phyloP scores from a whole-genome alignment of 805 yeast genomes.

The Kodamaea neixiangensis region DNA sequence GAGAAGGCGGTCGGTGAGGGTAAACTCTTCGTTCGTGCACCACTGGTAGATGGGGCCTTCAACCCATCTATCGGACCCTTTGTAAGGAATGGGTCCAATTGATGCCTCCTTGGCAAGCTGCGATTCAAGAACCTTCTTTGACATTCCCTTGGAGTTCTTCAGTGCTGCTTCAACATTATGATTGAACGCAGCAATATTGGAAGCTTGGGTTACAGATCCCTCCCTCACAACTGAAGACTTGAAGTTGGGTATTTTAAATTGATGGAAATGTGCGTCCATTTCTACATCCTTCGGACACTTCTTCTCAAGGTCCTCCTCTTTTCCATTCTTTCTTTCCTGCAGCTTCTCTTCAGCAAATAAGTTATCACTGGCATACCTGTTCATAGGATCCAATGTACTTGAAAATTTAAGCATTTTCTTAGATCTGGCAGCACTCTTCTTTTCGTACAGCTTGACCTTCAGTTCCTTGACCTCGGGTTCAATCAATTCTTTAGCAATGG shows the following conservation, averaged over 20 bases:
- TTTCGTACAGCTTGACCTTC: no score
- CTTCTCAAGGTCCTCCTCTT: no score
- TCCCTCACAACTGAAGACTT: background rate
- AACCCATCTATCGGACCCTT: background rate
- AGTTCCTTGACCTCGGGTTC: no score
- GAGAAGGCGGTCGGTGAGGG: background rate
- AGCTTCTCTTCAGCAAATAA: background rate
- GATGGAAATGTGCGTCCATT: background rate
- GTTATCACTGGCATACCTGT: no score
- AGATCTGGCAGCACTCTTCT: no score
- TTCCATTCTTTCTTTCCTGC: background rate
- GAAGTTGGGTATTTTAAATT: background rate
- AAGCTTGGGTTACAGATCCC: background rate
- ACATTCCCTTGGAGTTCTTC: background rate
- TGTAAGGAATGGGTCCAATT: background rate
- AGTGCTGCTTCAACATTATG: background rate
- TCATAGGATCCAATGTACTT: no score
- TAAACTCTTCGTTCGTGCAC: slow-evolving; percentile 8
- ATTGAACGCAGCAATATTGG: background rate
- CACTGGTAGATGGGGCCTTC: slow-evolving; percentile 5
- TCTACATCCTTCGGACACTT: no score
- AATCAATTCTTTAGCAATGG: no score
- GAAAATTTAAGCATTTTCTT: no score
- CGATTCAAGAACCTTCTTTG: background rate
- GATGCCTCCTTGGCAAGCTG: background rate